These are phyloP conservation scores for Hibiscus mutabilis DNA, from an alignment of 345 rosid genomes.

Conservation along the genomic window DNA sequence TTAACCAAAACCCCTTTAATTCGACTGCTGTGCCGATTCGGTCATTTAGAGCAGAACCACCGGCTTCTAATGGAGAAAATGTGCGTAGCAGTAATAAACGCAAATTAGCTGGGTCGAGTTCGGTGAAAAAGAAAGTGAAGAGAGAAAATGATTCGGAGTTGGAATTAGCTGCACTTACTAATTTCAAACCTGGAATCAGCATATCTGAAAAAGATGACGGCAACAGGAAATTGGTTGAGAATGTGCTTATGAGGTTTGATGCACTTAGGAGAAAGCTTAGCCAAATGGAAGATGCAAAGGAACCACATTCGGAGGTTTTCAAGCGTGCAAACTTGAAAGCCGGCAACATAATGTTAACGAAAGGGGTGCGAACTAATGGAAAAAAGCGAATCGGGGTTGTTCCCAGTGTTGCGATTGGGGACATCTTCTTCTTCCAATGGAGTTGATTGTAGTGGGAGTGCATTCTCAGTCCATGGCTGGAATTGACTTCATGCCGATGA, in stretches of 20 bases:
- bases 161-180: not conserved
- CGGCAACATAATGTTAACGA: conserved; percentile 42
- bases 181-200: conserved; percentile 28
- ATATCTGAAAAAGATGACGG: conserved; percentile 36
- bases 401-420: conserved; percentile 84
- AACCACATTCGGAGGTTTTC: conserved; percentile 20
- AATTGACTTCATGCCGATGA: conserved; percentile 58
- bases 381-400: conserved; percentile 62
- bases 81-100: not conserved
- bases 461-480: conserved; percentile 90
- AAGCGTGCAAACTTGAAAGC: conserved; percentile 52
- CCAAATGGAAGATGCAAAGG: conserved; percentile 42
- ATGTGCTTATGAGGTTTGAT: conserved; percentile 39
- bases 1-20: conserved; percentile 30
- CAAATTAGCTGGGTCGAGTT: not conserved
- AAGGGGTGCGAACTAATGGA: conserved; percentile 53
- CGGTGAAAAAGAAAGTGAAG: conserved; percentile 10
- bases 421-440: conserved; percentile 73
- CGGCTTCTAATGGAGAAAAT: conserved; percentile 17
- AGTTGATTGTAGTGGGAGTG: conserved; percentile 72
- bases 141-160: conserved; percentile 2
- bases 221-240: conserved; percentile 28
- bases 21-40: conserved; percentile 43
- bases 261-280: conserved; percentile 42
- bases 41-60: conserved; percentile 35